These are phyloP conservation scores for Bremia lactucae DNA, from an alignment of 352 stramenopile genomes.

Conservation along the genomic window DNA sequence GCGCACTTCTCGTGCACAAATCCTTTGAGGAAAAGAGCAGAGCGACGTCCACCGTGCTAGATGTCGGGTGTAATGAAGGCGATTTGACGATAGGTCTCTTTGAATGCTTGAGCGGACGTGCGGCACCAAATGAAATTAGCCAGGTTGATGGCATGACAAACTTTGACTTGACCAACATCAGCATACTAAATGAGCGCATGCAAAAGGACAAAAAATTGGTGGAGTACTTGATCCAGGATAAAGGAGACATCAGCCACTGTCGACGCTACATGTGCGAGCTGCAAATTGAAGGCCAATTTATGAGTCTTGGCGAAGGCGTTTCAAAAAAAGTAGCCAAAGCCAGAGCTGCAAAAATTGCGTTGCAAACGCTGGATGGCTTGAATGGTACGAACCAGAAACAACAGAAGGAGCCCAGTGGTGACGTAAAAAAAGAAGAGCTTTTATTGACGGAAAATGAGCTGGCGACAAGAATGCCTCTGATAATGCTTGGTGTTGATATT, in stretches of 20 bases:
- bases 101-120: constrained; percentile 34
- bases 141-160: constrained; percentile 24
- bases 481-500: constrained; percentile 63
- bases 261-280: constrained; percentile 54
- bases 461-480: constrained; percentile 28
- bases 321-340: constrained; percentile 79
- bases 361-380: constrained; percentile 15
- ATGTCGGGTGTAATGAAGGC: constrained; percentile 80
- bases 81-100: constrained; percentile 67
- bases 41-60: constrained; percentile 36
- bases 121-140: constrained; percentile 1
- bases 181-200: constrained; percentile 51
- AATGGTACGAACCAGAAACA: constrained; percentile 4
- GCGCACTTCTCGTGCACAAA: constrained; percentile 26
- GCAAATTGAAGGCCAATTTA: constrained; percentile 31
- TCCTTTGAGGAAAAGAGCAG: not conserved
- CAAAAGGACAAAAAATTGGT: constrained; percentile 58
- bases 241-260: constrained; percentile 42
- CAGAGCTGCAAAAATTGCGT: constrained; percentile 44
- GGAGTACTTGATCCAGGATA: constrained; percentile 46
- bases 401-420: constrained; percentile 8
- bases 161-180: constrained; percentile 52
- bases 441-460: constrained; percentile 17
- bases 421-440: constrained; percentile 3
- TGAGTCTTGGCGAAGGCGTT: constrained; percentile 48